A percentile compares a stretch with the other conserved stretches of the same genome.
These are phyloP conservation scores for Bipolaris sorokiniana DNA, from an alignment of 2,329 filamentous ascomycete species.

Conservation along the genomic window DNA sequence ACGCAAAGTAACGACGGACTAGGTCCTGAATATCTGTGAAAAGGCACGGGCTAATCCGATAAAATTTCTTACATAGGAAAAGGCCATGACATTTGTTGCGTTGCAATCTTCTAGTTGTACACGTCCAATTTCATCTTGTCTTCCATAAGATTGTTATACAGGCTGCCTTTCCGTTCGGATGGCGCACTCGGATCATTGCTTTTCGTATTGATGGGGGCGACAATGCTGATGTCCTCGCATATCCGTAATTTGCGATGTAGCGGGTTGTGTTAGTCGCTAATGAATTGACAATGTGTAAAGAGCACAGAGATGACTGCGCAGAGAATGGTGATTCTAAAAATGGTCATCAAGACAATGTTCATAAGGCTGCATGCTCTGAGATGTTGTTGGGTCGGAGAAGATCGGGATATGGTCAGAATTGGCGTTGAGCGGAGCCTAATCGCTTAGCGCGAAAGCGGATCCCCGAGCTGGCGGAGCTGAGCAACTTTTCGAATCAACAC, in stretches of 20 bases:
- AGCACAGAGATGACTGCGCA: too few relatives aligned
- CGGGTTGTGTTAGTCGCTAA: neutral
- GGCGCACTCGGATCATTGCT: neutral
- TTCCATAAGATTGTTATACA: neutral
- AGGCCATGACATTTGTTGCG: too few relatives aligned
- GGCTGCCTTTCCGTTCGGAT: neutral
- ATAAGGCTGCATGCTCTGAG: neutral
- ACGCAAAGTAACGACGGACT: too few relatives aligned
- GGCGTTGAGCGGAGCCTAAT: constrained; percentile 16
- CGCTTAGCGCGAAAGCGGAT: constrained; percentile 24
- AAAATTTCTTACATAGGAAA: too few relatives aligned
- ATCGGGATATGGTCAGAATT: constrained; percentile 16
- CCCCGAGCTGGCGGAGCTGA: constrained; percentile 29
- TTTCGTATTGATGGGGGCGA: neutral
- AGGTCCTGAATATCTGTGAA: too few relatives aligned
- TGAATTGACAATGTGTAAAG: neutral
- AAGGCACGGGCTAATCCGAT: too few relatives aligned
- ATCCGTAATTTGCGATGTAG: neutral
- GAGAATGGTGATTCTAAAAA: neutral
- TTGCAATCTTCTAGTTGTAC: too few relatives aligned
- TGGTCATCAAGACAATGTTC: neutral
- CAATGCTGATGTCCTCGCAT: neutral
- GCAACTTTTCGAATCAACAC: constrained; percentile 31
- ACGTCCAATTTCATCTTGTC: too few relatives aligned
- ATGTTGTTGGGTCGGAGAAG: constrained; percentile 14